Evolutionary conservation across 108 stramenopile species (phyloP).

Genomic region (Nitzschia palea): DNA sequence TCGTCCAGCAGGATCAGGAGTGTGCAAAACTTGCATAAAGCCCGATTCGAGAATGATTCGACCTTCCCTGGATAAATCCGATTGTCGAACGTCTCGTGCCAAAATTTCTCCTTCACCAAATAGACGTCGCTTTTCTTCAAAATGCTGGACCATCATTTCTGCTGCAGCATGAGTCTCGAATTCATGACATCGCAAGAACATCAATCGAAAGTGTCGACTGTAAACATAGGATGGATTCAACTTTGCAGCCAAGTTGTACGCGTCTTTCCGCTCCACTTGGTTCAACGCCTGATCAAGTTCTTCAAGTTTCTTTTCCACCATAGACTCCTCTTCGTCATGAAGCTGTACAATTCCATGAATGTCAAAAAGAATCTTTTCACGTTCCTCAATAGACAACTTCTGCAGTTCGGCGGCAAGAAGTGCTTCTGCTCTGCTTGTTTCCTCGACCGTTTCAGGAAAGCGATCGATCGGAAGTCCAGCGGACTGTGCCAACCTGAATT

Average conservation of each 20-base stretch:
- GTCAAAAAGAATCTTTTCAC: constrained; percentile 19
- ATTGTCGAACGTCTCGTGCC: constrained; percentile 11
- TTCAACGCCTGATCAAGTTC: constrained; percentile 1
- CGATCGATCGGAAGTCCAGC: neutral
- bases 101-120: constrained; percentile 35
- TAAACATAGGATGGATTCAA: constrained; percentile 24
- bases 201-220: constrained; percentile 30
- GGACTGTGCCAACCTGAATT: constrained; percentile 5
- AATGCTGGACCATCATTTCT: constrained; percentile 22
- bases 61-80: constrained; percentile 8
- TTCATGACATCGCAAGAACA: constrained; percentile 40
- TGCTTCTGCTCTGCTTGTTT: neutral
- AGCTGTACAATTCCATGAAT: constrained; percentile 17
- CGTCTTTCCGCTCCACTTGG: neutral
- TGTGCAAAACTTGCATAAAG: constrained; percentile 12
- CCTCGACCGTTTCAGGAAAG: constrained; percentile 7
- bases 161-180: constrained; percentile 35
- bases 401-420: constrained; percentile 8
- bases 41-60: constrained; percentile 14
- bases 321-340: constrained; percentile 1
- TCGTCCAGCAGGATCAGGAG: constrained; percentile 22
- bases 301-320: constrained; percentile 6
- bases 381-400: constrained; percentile 5
- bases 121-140: constrained; percentile 26
- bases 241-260: constrained; percentile 7